Percentiles rank a stretch among this genome's conserved stretches.
Evolutionary conservation across 129 eudicot species (phyloP).

Genomic region (Helichrysum umbraculigerum): DNA sequence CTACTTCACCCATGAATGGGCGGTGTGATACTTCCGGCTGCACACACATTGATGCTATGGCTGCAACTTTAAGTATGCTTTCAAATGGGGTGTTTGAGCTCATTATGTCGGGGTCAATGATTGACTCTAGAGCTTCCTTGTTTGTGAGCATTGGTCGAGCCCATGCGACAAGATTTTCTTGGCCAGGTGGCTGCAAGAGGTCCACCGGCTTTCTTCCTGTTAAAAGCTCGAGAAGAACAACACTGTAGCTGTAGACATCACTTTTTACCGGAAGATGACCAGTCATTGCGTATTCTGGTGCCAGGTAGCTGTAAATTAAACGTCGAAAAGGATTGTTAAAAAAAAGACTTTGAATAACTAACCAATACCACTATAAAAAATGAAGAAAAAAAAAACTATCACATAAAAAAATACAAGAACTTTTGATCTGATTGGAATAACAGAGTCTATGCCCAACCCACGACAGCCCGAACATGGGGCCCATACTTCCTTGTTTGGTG

Average conservation of each 20-base stretch:
- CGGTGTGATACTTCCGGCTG: slow-evolving; percentile 98
- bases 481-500: too few species aligned
- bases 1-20: slow-evolving; percentile 98
- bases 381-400: too few species aligned
- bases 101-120: slow-evolving; percentile 54
- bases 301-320: slow-evolving; percentile 62
- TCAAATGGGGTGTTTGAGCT: slow-evolving; percentile 55
- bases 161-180: slow-evolving; percentile 94
- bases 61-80: slow-evolving; percentile 72
- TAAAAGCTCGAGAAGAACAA: slow-evolving; percentile 91
- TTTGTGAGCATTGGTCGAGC: slow-evolving; percentile 84
- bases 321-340: background rate
- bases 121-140: slow-evolving; percentile 56
- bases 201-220: slow-evolving; percentile 95
- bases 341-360: background rate
- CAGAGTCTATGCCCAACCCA: too few species aligned
- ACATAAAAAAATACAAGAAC: too few species aligned
- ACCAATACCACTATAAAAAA: too few species aligned
- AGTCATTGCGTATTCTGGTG: slow-evolving; percentile 99
- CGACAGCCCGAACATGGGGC: too few species aligned
- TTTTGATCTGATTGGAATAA: too few species aligned
- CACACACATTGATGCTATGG: slow-evolving; percentile 98
- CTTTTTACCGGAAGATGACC: slow-evolving; percentile 96
- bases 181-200: slow-evolving; percentile 86
- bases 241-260: slow-evolving; percentile 98